Conservation (phyloP, 805 yeast species). For the Sugiyamaella mastotermitis region DNA sequence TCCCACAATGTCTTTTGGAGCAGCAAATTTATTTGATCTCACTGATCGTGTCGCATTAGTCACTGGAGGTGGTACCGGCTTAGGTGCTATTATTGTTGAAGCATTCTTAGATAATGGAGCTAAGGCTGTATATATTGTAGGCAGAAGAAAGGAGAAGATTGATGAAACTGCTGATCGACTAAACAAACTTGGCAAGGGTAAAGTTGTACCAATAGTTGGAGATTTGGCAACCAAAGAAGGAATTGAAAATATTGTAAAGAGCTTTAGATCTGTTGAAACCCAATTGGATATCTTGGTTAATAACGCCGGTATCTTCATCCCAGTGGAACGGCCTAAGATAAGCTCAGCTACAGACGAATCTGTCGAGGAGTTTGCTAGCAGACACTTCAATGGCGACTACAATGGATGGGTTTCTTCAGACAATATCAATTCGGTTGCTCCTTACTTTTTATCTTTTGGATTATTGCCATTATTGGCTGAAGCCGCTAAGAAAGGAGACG, state of each 20-base stretch:
- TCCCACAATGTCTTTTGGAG: constrained; percentile 11
- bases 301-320: constrained; percentile 3
- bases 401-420: constrained; percentile 12
- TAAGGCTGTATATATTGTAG: constrained; percentile 49
- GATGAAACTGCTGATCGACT: constrained; percentile 36
- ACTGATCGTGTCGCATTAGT: constrained; percentile 67
- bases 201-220: constrained; percentile 12
- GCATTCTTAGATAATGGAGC: constrained; percentile 73
- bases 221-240: constrained; percentile 14
- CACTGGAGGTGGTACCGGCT: constrained; percentile 76
- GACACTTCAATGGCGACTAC: constrained; percentile 9
- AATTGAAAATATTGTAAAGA: constrained; percentile 9
- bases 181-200: constrained; percentile 13
- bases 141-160: constrained; percentile 48
- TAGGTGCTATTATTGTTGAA: constrained; percentile 64
- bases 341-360: constrained; percentile 4
- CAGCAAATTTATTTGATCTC: constrained; percentile 46
- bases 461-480: constrained; percentile 15
- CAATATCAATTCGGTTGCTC: constrained; percentile 10
- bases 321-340: background rate
- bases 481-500: constrained; percentile 31
- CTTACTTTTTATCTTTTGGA: constrained; percentile 16
- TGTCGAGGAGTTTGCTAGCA: constrained; percentile 8
- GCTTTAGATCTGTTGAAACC: constrained; percentile 4
- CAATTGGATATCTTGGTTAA: constrained; percentile 4